Base-by-base conservation (phyloP, 106 monocot species). In the Allium sativum region DNA sequence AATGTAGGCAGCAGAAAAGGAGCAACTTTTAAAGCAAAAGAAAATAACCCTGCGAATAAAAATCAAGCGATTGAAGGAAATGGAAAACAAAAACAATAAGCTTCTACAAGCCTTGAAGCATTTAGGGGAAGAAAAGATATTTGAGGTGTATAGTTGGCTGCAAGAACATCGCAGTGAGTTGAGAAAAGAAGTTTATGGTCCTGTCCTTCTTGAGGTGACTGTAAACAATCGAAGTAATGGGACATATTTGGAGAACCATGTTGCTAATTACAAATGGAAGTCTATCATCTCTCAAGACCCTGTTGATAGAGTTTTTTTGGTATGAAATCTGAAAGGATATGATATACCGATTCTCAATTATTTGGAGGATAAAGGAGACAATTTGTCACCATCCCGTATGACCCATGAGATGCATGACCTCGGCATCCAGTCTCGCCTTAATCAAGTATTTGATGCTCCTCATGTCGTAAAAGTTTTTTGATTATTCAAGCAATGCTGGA, bases 251-350 rank as follows among this genome's bases (percentile, higher is more conserved):
- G 95, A 96, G 73, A 56, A 68, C 41, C 84, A 90, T 55, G 84
- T 96, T 7, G 81, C 95, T 48, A 72, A 79, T 56, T 96, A 96
- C 66, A 87, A 90, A 44, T 96, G 95, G 95, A 96, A 91, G 95
- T 76, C 95, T 16, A 80, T 96, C 53, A 72, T 96, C 57, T 84
- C 90, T 58, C 90, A 84, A 73, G 95, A 96, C 78, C 52, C 90
- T 61, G 65, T 62, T 59, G 95, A 96, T 68, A 77, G 95, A 76
- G 95, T 90, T 68, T 55, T 79, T 46, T 76, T 96, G 66, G 78
- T 96, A 22, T 79, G 73, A 69, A 77, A 82, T 81, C 62, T 90
- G 40, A 96, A 80, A 59, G 46, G 81, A 15, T 96, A 69, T 80
- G 82, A 78, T 44, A 64, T 96, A 51, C 90, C 95, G 48, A 65